phyloP scores from a whole-genome alignment of 495 filamentous ascomycete genomes.

The Lindgomyces ingoldianus region DNA sequence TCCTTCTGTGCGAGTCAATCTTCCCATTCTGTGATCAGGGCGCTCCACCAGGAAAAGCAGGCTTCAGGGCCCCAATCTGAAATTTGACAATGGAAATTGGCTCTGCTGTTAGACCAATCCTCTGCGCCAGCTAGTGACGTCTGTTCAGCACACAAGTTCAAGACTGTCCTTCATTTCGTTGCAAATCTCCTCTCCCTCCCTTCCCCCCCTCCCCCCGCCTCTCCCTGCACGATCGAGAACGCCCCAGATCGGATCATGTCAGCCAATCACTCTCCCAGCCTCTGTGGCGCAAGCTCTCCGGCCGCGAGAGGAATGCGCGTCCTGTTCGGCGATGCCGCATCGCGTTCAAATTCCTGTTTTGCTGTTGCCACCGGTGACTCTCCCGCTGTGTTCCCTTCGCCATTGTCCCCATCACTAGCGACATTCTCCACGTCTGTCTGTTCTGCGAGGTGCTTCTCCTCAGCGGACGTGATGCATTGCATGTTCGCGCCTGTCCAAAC shows the following conservation, averaged over 20 bases:
- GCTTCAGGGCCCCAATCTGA: neutral
- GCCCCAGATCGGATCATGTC: neutral
- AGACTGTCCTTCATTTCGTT: neutral
- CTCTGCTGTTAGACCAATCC: neutral
- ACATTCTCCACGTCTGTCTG: constrained; percentile 35
- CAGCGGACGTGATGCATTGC: constrained; percentile 79
- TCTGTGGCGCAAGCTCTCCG: constrained; percentile 21
- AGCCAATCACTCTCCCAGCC: neutral
- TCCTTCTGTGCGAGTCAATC: too few relatives aligned
- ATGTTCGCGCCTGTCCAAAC: constrained; percentile 55
- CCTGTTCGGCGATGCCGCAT: constrained; percentile 4
- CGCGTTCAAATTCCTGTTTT: neutral
- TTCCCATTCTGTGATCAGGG: too few relatives aligned
- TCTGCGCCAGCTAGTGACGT: neutral
- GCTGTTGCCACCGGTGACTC: too few relatives aligned
- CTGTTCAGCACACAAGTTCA: neutral
- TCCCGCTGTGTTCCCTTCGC: neutral
- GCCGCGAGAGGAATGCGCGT: constrained; percentile 24
- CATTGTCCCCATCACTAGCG: neutral
- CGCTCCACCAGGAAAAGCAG: too few relatives aligned
- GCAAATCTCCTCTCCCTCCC: neutral
- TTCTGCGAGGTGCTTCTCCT: constrained; percentile 67
- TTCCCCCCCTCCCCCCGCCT: neutral
- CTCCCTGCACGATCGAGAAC: constrained; percentile 3
- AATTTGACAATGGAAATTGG: too few relatives aligned